Evolutionary conservation across 106 monocot species (phyloP).

Genomic region (Platanthera guangdongensis): DNA sequence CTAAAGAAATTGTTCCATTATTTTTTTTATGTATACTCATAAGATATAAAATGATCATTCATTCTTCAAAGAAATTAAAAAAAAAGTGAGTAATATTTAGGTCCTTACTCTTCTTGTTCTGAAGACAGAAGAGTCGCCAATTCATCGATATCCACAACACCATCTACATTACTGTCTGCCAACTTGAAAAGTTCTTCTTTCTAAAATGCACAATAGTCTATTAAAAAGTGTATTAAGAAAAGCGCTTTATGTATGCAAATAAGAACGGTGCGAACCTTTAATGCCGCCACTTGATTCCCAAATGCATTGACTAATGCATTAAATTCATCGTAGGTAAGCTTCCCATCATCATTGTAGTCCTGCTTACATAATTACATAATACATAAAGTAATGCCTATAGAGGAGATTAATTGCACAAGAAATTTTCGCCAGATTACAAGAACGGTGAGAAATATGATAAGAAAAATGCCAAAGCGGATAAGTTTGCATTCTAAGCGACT

Average conservation of each 20-base stretch:
- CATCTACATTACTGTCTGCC: conserved; percentile 89
- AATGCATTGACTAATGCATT: conserved; percentile 71
- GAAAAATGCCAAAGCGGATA: background rate
- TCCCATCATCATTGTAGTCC: conserved; percentile 85
- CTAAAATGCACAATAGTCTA: conserved; percentile 26
- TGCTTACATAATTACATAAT: conserved; percentile 18
- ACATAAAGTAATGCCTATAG: background rate
- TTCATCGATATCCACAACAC: conserved; percentile 81
- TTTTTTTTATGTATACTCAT: no score
- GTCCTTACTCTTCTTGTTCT: conserved; percentile 74
- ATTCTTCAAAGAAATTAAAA: conserved; percentile 3
- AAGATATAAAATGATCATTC: background rate
- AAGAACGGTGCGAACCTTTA: conserved; percentile 35
- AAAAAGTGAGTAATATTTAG: background rate
- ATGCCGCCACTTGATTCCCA: conserved; percentile 59
- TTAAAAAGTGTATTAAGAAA: conserved; percentile 13
- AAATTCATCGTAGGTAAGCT: conserved; percentile 67
- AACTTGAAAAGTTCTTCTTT: conserved; percentile 77
- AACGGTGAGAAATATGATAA: background rate
- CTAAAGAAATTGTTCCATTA: no score
- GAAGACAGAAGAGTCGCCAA: conserved; percentile 55
- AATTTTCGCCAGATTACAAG: background rate
- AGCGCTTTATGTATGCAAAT: background rate
- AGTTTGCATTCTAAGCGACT: background rate
- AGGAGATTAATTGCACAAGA: background rate